Evolutionary conservation across 169 alveolate genomes (phyloP), one percentile per base, ranked within the genome.

Genomic region (Plasmodium inui): DNA sequence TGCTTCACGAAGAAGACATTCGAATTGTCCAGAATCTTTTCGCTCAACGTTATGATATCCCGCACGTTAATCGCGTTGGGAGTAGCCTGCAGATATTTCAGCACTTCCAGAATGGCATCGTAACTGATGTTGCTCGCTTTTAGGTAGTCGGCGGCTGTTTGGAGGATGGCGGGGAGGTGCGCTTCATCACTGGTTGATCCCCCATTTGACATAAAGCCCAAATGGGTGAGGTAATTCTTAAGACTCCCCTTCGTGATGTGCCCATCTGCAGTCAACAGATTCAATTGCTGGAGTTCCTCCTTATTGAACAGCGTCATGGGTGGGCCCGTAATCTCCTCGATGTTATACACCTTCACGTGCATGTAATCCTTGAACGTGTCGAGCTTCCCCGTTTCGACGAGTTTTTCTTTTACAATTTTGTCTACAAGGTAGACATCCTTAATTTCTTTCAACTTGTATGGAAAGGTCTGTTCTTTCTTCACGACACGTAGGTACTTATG

Each of bases 391-490:
- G n/a, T 86, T 53, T 30, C 3, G 0, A 74, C 44, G 17, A 53
- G 9, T 12, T 76, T 86, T 3, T 74, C 57, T 5, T 86, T 55
- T 2, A 86, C 28, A 32, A 34, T 76, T 86, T 86, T 86, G 19
- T 78, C 37, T 9, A 86, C 50, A n/a, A 74, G 72, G 8, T 86
- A 86, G 3, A 55, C n/a, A 28, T 86, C 93, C 44, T 86, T 86
- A 9, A 86, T 17, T 26, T 74, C 86, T 34, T 78, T 78, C 28
- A 86, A 78, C 28, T 37, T 32, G 67, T 74, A 86, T 0, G 93
- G 93, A 28, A 12, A 86, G 37, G 44, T 86, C 8, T 50, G 32
- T 12, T 86, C 86, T n/a, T 86, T 83, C 26, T 34, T 74, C 17
- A 86, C 26, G 2, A 86, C 86, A 0, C 81, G 34, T 19, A 86